Base-by-base conservation (phyloP, 345 rosid species). In the Trapa incisa region DNA sequence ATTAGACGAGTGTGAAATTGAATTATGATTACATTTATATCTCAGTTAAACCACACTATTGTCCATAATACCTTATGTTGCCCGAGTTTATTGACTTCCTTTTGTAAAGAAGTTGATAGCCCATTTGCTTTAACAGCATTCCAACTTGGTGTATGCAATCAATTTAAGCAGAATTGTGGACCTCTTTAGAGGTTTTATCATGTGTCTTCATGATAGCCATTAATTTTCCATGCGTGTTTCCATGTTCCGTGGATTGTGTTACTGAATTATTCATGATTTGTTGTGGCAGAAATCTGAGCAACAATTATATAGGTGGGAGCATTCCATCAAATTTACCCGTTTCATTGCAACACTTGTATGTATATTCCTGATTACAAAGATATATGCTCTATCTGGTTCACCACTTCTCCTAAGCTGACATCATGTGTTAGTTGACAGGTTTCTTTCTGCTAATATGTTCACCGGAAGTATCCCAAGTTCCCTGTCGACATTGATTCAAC, bases 391-490 rank as follows among this genome's bases (percentile, higher is more conserved):
- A 32, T 32, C 13, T 32, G 37, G 35, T 58, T 0, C 9, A 15
- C 37, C 13, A 5, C 33, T 8, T 58, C 43, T 12, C 32, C 37
- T 29, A 32, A 38, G 63, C 38, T 58, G 2, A n/a, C 37, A 37
- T 67, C 75, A 56, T 47, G 57, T 41, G 83, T 79, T 71, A 72
- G 73, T 81, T 80, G 77, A 75, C 96, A 95, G 99, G 73, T 95
- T 91, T 81, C 97, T 95, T 78, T 74, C 97, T 70, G 93, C 74
- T 74, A 95, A 95, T 80, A 81, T 79, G 77, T 89, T 95, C 75
- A 85, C 80, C 32, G 99, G 99, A 79, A 87, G 87, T 87, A 86
- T 95, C 72, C 99, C 99, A 0, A 89, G 78, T 86, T 75, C 91
- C 37, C 48, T 95, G 37, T 81, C 93, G 69, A 74, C 94, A 60